A percentile compares a stretch with the other conserved stretches of the same genome.
phyloP scores from a whole-genome alignment of 768 basidiomycete genomes.

The Paxillus ammoniavirescens region DNA sequence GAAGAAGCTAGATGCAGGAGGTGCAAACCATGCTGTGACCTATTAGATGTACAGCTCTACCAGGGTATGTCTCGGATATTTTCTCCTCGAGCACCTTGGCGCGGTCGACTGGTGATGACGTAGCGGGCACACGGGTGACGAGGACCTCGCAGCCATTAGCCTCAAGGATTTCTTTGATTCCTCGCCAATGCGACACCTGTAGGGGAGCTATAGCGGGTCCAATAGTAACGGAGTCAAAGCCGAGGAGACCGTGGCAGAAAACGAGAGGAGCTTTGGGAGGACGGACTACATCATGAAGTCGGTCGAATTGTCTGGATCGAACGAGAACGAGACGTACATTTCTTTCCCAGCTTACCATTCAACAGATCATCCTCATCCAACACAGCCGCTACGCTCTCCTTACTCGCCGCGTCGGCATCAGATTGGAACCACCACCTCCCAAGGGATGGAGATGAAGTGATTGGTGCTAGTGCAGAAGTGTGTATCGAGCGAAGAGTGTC shows the following conservation, averaged over 20 bases:
- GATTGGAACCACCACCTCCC: conserved; percentile 53
- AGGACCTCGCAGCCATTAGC: conserved; percentile 87
- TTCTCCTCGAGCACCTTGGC: conserved; percentile 86
- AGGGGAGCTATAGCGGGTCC: conserved; percentile 75
- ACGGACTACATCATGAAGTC: conserved; percentile 47
- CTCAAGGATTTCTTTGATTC: conserved; percentile 90
- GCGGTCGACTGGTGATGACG: conserved; percentile 82
- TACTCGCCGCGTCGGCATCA: conserved; percentile 35
- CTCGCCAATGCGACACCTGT: conserved; percentile 94
- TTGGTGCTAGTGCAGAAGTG: conserved; percentile 27
- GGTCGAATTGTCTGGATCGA: conserved; percentile 1
- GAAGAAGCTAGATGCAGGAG: background rate
- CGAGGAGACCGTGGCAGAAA: conserved; percentile 93
- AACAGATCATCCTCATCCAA: conserved; percentile 48
- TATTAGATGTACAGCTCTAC: conserved; percentile 81
- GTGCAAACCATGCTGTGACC: conserved; percentile 74
- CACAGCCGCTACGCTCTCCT: conserved; percentile 42
- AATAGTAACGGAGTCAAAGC: conserved; percentile 83
- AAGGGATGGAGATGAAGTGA: conserved; percentile 17
- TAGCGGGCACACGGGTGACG: conserved; percentile 92
- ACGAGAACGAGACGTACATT: conserved; percentile 50
- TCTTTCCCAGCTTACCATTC: conserved; percentile 44
- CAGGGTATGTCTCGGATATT: conserved; percentile 79
- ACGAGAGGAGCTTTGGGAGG: conserved; percentile 83
- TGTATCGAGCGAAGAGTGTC: conserved; percentile 53